Percentiles rank a stretch among this genome's conserved stretches.
phyloP scores from a whole-genome alignment of 1,139 yeast species.

The Yamadazyma friedrichii region DNA sequence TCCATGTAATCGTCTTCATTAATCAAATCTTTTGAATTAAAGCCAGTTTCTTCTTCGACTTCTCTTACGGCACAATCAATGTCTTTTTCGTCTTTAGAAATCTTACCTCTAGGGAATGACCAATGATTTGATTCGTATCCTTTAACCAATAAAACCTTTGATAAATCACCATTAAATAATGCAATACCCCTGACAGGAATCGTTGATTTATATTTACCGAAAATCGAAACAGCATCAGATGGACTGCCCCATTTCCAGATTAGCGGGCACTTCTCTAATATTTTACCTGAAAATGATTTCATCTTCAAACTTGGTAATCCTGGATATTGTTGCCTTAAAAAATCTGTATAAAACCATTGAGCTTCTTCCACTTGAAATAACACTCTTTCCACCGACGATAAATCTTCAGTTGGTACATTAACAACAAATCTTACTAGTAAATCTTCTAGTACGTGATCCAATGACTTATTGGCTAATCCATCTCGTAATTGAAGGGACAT shows the following conservation, averaged over 20 bases:
- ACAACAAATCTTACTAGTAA: conserved; percentile 84
- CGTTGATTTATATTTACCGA: conserved; percentile 80
- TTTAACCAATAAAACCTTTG: conserved; percentile 74
- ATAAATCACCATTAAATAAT: conserved; percentile 67
- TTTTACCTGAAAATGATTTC: conserved; percentile 70
- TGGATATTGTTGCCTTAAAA: conserved; percentile 71
- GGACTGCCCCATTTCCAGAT: conserved; percentile 88
- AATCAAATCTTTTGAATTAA: conserved; percentile 68
- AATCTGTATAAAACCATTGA: conserved; percentile 96
- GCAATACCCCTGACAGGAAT: conserved; percentile 98
- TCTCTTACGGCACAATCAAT: conserved; percentile 93
- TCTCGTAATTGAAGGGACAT: conserved; percentile 59
- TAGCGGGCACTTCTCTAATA: conserved; percentile 78
- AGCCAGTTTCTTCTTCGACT: conserved; percentile 94
- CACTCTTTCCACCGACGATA: conserved; percentile 81
- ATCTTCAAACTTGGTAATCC: conserved; percentile 75
- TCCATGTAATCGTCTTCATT: conserved; percentile 75
- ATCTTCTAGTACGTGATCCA: conserved; percentile 83
- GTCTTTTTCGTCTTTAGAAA: conserved; percentile 89
- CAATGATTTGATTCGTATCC: conserved; percentile 84
- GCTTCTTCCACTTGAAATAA: conserved; percentile 97
- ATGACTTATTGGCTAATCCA: conserved; percentile 56
- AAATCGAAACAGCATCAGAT: conserved; percentile 67
- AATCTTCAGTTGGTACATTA: conserved; percentile 89
- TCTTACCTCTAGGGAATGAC: conserved; percentile 98